Base-by-base conservation (phyloP, 257 asterid species). In the Ajuga chamaepitys region DNA sequence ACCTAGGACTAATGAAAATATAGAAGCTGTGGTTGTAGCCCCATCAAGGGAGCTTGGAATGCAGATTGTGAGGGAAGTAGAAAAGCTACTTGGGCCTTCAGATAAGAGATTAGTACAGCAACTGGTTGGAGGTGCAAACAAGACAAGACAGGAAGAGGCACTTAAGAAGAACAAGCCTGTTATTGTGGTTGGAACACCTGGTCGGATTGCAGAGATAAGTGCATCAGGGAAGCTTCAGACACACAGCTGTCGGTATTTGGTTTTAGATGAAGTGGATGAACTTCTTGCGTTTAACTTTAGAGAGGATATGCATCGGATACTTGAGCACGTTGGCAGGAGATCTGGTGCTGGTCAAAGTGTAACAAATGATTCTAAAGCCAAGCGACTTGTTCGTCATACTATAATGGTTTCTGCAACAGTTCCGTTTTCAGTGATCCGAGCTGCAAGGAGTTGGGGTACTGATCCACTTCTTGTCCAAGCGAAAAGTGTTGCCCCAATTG, bases 381-480 rank as follows among this genome's bases (percentile, higher is more conserved):
- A 58, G 73, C 74, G 77, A 56, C 61, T 76, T 46, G 85, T 64
- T 7, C 87, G 95, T 14, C 95, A 76, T 75, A 88, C 90, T 4
- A 85, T 94, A 66, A 86, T 94, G 97, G 96, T 94, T n/a, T 94
- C 99, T 70, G 99, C 99, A 3, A 94, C 99, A 6, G 88, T 94
- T 38, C 99, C 99, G 0, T 83, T 88, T 78, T 86, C 97, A 26
- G 99, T 93, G 47, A 77, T 89, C 44, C 79, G 97, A 47, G 99
- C 95, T 13, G 95, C 99, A 46, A 78, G 81, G 80, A 90, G 91
- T 73, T 88, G 99, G 99, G 96, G 96, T 0, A 52, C 71, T 62
- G 91, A 90, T 54, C 99, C 99, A 25, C 87, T 86, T 67, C 95
- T 94, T 34, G 86, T 94, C 64, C 99, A 82, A 77, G 95, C 95